Conservation (phyloP, 2,329 filamentous ascomycete species). For the Colletotrichum viniferum region DNA sequence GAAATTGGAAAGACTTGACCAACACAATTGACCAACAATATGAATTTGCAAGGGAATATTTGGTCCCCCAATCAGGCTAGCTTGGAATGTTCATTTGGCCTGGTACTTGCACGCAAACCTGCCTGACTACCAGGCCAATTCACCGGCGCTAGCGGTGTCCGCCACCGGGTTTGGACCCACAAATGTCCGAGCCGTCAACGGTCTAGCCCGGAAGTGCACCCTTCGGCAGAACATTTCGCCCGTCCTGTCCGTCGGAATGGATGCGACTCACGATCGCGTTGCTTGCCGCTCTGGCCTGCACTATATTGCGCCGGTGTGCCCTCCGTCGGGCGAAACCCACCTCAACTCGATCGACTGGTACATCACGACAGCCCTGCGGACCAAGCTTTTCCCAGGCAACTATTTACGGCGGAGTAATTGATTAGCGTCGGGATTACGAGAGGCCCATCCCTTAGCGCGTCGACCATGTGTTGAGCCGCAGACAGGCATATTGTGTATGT, state of each 20-base stretch:
- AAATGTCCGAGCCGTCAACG: not conserved
- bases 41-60: not conserved
- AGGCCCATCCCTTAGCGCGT: not conserved
- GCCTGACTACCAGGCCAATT: not conserved
- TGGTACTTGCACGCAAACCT: not conserved
- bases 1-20: not conserved
- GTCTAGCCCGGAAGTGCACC: not conserved
- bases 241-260: not conserved
- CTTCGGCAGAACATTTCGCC: constrained; percentile 10
- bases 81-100: not conserved
- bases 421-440: not conserved
- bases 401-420: not conserved
- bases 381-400: not conserved
- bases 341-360: not conserved
- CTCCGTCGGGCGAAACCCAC: not conserved
- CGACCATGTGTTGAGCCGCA: not conserved
- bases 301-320: not conserved
- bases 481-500: not conserved
- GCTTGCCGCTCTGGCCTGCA: not conserved
- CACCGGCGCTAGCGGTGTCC: not conserved
- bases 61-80: not conserved
- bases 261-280: not conserved
- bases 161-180: not conserved
- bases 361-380: not conserved
- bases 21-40: not conserved